Percentiles rank a stretch among this genome's conserved stretches.
phyloP scores from a whole-genome alignment of 495 filamentous ascomycete species.

The Emericellopsis terricola region DNA sequence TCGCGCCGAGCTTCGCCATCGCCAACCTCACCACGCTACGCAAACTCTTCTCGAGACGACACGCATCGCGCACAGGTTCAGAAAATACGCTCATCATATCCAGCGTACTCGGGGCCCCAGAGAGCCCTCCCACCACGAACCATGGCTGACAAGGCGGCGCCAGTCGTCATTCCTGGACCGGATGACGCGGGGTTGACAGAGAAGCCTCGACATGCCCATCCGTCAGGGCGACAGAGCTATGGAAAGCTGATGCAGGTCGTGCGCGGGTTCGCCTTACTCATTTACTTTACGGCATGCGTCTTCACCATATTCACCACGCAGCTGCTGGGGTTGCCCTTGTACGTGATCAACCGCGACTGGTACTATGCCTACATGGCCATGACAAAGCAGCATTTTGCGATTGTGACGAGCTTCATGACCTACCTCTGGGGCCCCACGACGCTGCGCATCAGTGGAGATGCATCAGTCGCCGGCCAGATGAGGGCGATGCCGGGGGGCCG shows the following conservation, averaged over 20 bases:
- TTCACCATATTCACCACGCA: constrained; percentile 45
- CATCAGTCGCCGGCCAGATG: constrained; percentile 51
- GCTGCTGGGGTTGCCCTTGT: constrained; percentile 49
- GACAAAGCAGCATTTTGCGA: constrained; percentile 58
- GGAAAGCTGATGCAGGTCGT: constrained; percentile 43
- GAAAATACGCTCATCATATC: no score
- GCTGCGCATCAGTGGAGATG: constrained; percentile 61
- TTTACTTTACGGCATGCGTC: constrained; percentile 43
- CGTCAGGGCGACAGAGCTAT: constrained; percentile 50
- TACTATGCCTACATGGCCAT: constrained; percentile 67
- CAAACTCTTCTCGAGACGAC: no score
- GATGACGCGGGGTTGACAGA: constrained; percentile 1
- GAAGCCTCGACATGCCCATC: no score
- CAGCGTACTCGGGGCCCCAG: no score
- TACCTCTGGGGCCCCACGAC: constrained; percentile 67
- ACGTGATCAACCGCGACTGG: constrained; percentile 45
- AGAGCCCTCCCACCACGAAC: no score
- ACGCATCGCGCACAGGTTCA: no score
- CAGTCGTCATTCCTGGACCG: no score
- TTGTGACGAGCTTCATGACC: constrained; percentile 57
- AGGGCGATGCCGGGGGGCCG: constrained; percentile 42
- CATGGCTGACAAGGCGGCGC: no score
- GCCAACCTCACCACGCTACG: no score
- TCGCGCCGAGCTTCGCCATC: no score
- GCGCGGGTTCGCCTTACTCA: constrained; percentile 40